Evolutionary conservation across 148 eudicot species (phyloP).

Genomic region (Rhododendron kiyosumense): DNA sequence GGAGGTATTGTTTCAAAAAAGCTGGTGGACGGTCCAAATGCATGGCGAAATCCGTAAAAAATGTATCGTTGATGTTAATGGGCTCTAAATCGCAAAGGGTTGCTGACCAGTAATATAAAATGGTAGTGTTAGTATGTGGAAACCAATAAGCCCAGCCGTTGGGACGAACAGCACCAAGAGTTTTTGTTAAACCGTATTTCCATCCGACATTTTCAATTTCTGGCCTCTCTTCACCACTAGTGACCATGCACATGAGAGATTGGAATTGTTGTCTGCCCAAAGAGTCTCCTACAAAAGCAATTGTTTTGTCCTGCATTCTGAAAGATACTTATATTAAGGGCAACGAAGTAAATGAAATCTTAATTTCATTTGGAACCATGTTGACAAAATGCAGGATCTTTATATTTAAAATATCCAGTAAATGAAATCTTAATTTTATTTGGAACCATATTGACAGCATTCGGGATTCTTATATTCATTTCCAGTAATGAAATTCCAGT

Average conservation of each 20-base stretch:
- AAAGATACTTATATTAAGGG: conserved; percentile 1
- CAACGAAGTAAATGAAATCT: neutral
- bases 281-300: conserved; percentile 66
- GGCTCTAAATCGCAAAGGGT: conserved; percentile 50
- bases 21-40: conserved; percentile 58
- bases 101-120: conserved; percentile 57
- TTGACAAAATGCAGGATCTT: neutral
- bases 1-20: conserved; percentile 36
- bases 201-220: conserved; percentile 44
- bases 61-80: conserved; percentile 28
- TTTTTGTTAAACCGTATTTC: conserved; percentile 35
- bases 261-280: conserved; percentile 66
- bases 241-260: conserved; percentile 67
- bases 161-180: conserved; percentile 44
- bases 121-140: conserved; percentile 51
- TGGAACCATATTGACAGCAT: neutral
- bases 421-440: neutral
- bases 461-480: neutral
- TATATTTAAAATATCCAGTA: neutral
- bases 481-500: neutral
- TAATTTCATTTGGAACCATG: neutral
- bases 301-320: conserved; percentile 66
- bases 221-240: conserved; percentile 46
- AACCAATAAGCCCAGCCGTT: conserved; percentile 62
- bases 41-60: conserved; percentile 37